A percentile compares a stretch with the other conserved stretches of the same genome.
phyloP scores from a whole-genome alignment of 2,329 filamentous ascomycete genomes.

The Ophiocordyceps camponoti-leonardi region DNA sequence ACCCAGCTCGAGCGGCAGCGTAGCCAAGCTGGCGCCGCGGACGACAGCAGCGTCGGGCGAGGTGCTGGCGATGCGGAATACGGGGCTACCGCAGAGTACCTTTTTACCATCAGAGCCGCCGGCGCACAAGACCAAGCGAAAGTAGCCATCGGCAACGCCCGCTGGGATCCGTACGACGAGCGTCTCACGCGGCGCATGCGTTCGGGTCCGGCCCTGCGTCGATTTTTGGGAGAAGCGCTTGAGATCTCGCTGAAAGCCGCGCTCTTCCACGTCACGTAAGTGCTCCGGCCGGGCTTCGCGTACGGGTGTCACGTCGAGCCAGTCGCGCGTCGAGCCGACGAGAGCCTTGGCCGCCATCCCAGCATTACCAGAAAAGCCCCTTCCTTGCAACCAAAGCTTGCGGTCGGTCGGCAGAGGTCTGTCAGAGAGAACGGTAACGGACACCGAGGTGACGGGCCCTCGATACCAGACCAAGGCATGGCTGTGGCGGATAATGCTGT shows the following conservation, averaged over 20 bases:
- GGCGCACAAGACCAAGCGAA: slow-evolving; percentile 46
- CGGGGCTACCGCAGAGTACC: slow-evolving; percentile 45
- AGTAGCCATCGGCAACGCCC: slow-evolving; percentile 47
- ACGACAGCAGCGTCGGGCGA: slow-evolving; percentile 42
- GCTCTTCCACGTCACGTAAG: slow-evolving; percentile 38
- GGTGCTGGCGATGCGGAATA: slow-evolving; percentile 52
- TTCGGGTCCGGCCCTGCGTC: slow-evolving; percentile 18
- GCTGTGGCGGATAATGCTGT: slow-evolving; percentile 50
- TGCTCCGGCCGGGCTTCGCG: slow-evolving; percentile 27
- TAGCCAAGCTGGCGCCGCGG: slow-evolving; percentile 45
- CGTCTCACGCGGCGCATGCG: slow-evolving; percentile 42
- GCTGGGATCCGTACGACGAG: slow-evolving; percentile 47
- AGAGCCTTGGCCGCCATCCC: slow-evolving; percentile 51
- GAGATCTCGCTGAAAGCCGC: slow-evolving; percentile 52
- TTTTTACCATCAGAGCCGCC: slow-evolving; percentile 24
- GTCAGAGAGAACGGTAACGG: slow-evolving; percentile 47
- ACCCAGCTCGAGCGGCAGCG: slow-evolving; percentile 48
- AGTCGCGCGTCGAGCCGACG: slow-evolving; percentile 38
- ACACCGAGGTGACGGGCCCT: slow-evolving; percentile 44
- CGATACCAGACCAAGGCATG: slow-evolving; percentile 47
- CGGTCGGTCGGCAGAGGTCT: slow-evolving; percentile 36
- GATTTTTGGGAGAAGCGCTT: slow-evolving; percentile 43
- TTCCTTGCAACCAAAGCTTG: slow-evolving; percentile 50
- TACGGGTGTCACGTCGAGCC: slow-evolving; percentile 52
- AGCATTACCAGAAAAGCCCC: slow-evolving; percentile 49